phyloP scores from a whole-genome alignment of 75 land plant species.

The Picea sitchensis region DNA sequence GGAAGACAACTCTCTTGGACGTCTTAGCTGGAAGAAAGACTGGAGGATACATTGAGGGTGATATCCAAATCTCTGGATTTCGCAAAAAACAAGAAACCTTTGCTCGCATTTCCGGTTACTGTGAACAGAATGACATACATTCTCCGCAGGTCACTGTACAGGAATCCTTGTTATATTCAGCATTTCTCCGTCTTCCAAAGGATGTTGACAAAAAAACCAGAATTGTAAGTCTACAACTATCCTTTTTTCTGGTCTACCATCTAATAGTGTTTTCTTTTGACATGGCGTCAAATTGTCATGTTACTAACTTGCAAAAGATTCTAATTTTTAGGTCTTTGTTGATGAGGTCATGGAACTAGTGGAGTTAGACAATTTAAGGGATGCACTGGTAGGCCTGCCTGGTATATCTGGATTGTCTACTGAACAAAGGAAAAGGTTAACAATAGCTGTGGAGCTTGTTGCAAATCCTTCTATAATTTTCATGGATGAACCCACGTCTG shows the following conservation, averaged over 20 bases:
- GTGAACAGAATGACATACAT: constrained; percentile 88
- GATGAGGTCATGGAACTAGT: constrained; percentile 69
- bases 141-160: constrained; percentile 82
- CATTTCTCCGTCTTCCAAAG: constrained; percentile 60
- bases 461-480: constrained; percentile 84
- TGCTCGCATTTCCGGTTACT: constrained; percentile 84
- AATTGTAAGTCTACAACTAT: constrained; percentile 1
- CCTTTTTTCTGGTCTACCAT: not conserved
- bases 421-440: constrained; percentile 57
- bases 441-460: constrained; percentile 71
- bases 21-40: constrained; percentile 95
- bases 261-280: not conserved
- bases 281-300: not conserved
- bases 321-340: constrained; percentile 37
- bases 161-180: constrained; percentile 72
- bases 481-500: constrained; percentile 74
- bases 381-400: constrained; percentile 54
- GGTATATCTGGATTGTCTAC: constrained; percentile 55
- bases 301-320: not conserved
- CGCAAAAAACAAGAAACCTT: constrained; percentile 71
- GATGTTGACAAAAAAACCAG: constrained; percentile 14
- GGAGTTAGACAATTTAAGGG: constrained; percentile 40
- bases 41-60: constrained; percentile 83
- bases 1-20: constrained; percentile 96
- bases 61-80: constrained; percentile 68